Evolutionary conservation across 2,329 filamentous ascomycete species (phyloP).

Genomic region (Dendrostoma leiphaemia): DNA sequence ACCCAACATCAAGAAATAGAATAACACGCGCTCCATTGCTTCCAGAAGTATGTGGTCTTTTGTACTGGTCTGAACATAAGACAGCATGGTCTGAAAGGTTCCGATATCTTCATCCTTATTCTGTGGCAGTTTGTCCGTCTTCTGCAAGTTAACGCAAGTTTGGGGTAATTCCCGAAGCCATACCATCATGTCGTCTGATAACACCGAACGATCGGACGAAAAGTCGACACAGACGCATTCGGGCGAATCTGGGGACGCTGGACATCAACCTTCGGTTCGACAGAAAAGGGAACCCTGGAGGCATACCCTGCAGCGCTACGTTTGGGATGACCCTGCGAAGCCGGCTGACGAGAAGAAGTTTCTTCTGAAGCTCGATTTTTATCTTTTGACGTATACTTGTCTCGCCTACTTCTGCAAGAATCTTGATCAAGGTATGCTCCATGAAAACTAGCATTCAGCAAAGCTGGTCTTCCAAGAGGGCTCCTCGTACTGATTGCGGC

Average conservation of each 20-base stretch:
- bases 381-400: conserved; percentile 12
- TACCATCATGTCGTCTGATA: not conserved
- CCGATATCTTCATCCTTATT: not conserved
- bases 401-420: conserved; percentile 18
- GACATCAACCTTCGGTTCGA: not conserved
- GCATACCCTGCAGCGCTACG: conserved; percentile 23
- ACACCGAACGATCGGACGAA: not conserved
- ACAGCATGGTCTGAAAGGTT: not conserved
- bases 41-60: too few species aligned
- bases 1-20: too few species aligned
- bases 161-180: not conserved
- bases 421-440: conserved; percentile 12
- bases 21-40: too few species aligned
- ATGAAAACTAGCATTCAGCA: too few species aligned
- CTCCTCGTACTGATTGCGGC: too few species aligned
- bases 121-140: not conserved
- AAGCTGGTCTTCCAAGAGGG: too few species aligned
- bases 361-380: conserved; percentile 19
- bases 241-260: not conserved
- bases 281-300: not conserved
- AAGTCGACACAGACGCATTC: not conserved
- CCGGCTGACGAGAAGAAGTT: conserved; percentile 19
- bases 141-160: too few species aligned
- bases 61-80: not conserved
- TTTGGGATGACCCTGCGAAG: conserved; percentile 31